Conservation (phyloP, 2,329 filamentous ascomycete genomes). For the Sporothrix variecibatus region DNA sequence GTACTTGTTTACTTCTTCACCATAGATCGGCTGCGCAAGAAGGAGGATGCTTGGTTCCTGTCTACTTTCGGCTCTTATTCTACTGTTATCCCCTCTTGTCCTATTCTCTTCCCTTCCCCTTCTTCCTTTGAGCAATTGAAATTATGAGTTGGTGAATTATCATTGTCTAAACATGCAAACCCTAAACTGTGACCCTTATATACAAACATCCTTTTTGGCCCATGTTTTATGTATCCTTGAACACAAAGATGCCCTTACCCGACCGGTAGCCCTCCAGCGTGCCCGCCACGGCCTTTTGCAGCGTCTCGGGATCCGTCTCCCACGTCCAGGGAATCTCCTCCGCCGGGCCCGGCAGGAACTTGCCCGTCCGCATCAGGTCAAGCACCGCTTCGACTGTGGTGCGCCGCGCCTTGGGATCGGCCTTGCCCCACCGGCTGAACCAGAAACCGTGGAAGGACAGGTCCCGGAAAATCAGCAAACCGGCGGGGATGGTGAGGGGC, state of each 20-base stretch:
- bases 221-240: conserved; percentile 57
- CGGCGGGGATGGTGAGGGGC: conserved; percentile 78
- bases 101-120: not conserved
- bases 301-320: conserved; percentile 69
- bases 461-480: conserved; percentile 90
- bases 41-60: not conserved
- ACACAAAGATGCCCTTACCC: conserved; percentile 90
- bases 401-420: conserved; percentile 71
- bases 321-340: conserved; percentile 80
- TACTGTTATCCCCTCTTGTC: not conserved
- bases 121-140: conserved; percentile 20
- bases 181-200: not conserved
- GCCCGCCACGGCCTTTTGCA: conserved; percentile 76
- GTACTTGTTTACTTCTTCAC: not conserved
- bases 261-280: conserved; percentile 81
- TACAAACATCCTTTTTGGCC: not conserved
- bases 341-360: conserved; percentile 83
- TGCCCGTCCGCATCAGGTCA: conserved; percentile 69
- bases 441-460: conserved; percentile 90
- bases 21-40: conserved; percentile 8
- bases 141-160: not conserved
- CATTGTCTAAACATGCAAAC: not conserved
- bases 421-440: conserved; percentile 86
- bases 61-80: not conserved
- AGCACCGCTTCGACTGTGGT: conserved; percentile 84